phyloP scores from a whole-genome alignment of 306 rosid genomes.

The Vigna unguiculata region DNA sequence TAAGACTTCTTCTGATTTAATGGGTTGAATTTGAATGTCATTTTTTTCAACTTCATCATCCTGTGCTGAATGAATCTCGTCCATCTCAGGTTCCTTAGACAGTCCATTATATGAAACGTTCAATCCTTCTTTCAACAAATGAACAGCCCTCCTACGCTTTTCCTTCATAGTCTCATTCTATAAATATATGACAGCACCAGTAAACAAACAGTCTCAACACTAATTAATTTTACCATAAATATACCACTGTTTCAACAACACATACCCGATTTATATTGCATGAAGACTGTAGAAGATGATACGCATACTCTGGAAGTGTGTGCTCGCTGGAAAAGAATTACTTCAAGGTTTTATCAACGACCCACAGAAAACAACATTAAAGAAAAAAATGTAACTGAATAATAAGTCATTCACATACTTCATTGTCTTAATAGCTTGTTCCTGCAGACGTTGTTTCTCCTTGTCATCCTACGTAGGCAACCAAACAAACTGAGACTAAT shows the following conservation, averaged over 20 bases:
- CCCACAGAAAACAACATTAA: neutral
- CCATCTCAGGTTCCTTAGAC: slow-evolving; percentile 48
- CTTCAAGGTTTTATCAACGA: slow-evolving; percentile 31
- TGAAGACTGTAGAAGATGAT: slow-evolving; percentile 75
- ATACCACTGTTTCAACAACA: slow-evolving; percentile 37
- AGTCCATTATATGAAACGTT: slow-evolving; percentile 49
- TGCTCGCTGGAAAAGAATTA: slow-evolving; percentile 59
- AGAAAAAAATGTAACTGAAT: neutral
- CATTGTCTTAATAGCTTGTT: slow-evolving; percentile 67
- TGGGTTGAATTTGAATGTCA: slow-evolving; percentile 49
- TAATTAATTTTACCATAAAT: slow-evolving; percentile 12
- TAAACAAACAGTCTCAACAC: slow-evolving; percentile 29
- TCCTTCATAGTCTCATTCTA: slow-evolving; percentile 74
- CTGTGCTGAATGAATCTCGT: slow-evolving; percentile 36
- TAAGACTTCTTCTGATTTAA: slow-evolving; percentile 39
- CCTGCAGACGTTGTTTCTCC: slow-evolving; percentile 61
- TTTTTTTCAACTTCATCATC: slow-evolving; percentile 39
- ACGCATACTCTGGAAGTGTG: slow-evolving; percentile 73
- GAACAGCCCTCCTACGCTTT: slow-evolving; percentile 67
- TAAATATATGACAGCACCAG: slow-evolving; percentile 17
- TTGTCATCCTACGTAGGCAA: slow-evolving; percentile 66
- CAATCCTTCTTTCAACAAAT: slow-evolving; percentile 66
- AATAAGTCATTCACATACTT: slow-evolving; percentile 57
- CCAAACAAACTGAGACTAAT: slow-evolving; percentile 37
- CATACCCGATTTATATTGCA: slow-evolving; percentile 74